Evolutionary conservation across 495 filamentous ascomycete species (phyloP), one percentile per base, ranked within the genome.

Genomic region (Aspergillus asperescens): DNA sequence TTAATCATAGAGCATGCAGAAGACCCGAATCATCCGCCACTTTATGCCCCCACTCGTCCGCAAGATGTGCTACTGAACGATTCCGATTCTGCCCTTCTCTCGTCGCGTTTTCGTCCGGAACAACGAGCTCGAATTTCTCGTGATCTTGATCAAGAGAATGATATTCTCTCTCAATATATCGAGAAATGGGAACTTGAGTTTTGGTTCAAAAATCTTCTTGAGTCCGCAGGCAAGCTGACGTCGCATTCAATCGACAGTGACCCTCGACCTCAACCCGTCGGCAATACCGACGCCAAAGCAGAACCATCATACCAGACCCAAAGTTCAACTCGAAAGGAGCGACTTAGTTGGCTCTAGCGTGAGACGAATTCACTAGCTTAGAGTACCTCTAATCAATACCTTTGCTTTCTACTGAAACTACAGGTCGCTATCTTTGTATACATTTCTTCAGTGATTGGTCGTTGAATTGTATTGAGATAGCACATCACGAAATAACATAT

Each of bases 171-270:
- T 8, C 60, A 69, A 22, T 76, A 74, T 52, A 69, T 88, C 15
- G 79, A 85, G 40, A 75, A 76, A 57, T 73, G 80, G 13, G 74
- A 80, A 29, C 69, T 87, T 22, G 81, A 79, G 7, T 73, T 79
- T 44, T 85, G 84, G 82, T 79, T 75, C 43, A 76, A 76, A 45
- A 73, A 77, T 46, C 69, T 81, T 22, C 50, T 71, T 20, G 68
- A 62, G 15, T 66, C 56, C 18, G 50, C 61, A 20, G 50, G 54
- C 29, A 52, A 56, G 24, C 38, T 44, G n/a, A 15, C 39, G 12
- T 45, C 54, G 2, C 7, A 29, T 29, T 16, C 38, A 8, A 28
- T n/a, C 16, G 3, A 34, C 41, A 6, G 20, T 25, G 46, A 25
- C n/a, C 18, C 24, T 19, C 25, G 5, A 18, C 27, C 7, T 18